Evolutionary conservation across 768 basidiomycete species (phyloP).

Genomic region (Rhizopogon roseolus): DNA sequence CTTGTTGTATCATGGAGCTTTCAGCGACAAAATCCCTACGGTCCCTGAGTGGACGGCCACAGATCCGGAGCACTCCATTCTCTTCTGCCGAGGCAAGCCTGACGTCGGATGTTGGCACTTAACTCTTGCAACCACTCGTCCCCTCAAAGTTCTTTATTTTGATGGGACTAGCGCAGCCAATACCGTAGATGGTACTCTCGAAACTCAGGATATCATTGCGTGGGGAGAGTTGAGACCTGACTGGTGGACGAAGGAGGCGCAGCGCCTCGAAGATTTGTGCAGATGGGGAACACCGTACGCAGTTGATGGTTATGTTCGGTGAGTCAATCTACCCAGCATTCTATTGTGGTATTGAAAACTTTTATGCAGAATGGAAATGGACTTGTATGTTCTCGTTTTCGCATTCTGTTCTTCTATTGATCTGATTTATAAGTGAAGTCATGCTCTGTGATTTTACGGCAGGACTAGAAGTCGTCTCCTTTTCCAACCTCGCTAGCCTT

Average conservation of each 20-base stretch:
- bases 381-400: constrained; percentile 33
- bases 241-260: constrained; percentile 22
- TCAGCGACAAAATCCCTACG: constrained; percentile 16
- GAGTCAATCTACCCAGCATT: not conserved
- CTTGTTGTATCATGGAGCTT: constrained; percentile 12
- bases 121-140: constrained; percentile 13
- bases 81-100: constrained; percentile 26
- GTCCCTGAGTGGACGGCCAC: constrained; percentile 30
- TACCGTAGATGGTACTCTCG: constrained; percentile 25
- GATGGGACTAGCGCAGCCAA: constrained; percentile 27
- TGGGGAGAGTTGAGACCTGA: constrained; percentile 31
- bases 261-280: constrained; percentile 36
- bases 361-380: constrained; percentile 39
- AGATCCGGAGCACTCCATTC: constrained; percentile 32
- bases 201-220: constrained; percentile 40
- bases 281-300: constrained; percentile 35
- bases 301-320: constrained; percentile 46
- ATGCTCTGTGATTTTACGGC: constrained; percentile 43
- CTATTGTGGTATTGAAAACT: no score
- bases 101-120: constrained; percentile 13
- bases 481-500: constrained; percentile 23
- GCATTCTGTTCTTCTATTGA: not conserved
- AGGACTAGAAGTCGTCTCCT: constrained; percentile 36
- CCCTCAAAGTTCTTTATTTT: constrained; percentile 29
- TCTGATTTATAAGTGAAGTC: constrained; percentile 32